A percentile compares a stretch with the other conserved stretches of the same genome.
These are phyloP conservation scores for Solanum hybrid DNA, from an alignment of 305 asterid genomes.

Conservation along the genomic window DNA sequence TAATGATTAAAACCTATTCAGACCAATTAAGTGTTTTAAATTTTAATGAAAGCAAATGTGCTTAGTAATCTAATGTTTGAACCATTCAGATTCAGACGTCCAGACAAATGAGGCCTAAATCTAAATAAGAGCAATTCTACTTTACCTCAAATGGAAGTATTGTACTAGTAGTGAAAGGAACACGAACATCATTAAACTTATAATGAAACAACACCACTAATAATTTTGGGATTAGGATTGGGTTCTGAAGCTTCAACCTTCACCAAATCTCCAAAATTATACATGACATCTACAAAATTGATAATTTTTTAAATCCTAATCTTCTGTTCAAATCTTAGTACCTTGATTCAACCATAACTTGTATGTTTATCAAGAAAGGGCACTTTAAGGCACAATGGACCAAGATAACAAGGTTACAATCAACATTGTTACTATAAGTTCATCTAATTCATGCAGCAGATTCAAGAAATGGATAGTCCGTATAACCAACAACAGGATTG, in stretches of 20 bases:
- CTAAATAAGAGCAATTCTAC: neutral
- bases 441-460: neutral
- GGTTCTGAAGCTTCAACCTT: neutral
- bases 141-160: neutral
- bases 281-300: neutral
- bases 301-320: neutral
- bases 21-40: neutral
- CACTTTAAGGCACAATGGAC: neutral
- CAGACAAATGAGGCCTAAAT: neutral
- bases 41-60: neutral
- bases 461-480: constrained; percentile 29
- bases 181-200: neutral
- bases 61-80: neutral
- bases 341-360: neutral
- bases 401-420: neutral
- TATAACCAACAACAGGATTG: constrained; percentile 29
- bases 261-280: neutral
- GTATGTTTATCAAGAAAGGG: neutral
- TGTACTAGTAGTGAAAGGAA: neutral
- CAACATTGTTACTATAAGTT: neutral
- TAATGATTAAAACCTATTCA: neutral
- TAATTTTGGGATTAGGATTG: neutral
- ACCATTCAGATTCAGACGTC: neutral
- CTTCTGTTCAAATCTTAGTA: neutral
- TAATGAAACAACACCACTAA: neutral